A percentile compares a stretch with the other conserved stretches of the same genome.
Evolutionary conservation across 805 yeast species (phyloP).

Genomic region (Sugiyamaella floridensis): DNA sequence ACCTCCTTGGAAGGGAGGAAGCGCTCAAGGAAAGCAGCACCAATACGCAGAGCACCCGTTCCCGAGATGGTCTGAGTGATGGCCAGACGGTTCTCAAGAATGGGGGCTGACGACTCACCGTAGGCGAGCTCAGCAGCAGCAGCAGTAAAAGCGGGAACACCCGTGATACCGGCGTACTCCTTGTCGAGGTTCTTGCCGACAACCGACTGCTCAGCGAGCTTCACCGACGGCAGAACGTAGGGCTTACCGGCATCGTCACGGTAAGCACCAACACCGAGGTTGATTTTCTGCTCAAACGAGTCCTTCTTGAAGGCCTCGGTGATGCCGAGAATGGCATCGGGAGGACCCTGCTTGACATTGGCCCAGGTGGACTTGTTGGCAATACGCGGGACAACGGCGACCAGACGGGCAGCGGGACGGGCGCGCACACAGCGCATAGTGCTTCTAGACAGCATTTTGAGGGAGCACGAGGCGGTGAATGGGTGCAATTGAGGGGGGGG

Average conservation of each 20-base stretch:
- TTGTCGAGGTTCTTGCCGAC: slow-evolving; percentile 52
- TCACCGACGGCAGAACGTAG: slow-evolving; percentile 74
- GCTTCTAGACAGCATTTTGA: background rate
- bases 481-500: too few species aligned
- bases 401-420: background rate
- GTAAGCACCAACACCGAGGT: slow-evolving; percentile 87
- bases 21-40: slow-evolving; percentile 65
- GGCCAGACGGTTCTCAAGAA: slow-evolving; percentile 59
- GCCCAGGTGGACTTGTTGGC: slow-evolving; percentile 31
- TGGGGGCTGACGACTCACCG: slow-evolving; percentile 53
- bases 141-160: slow-evolving; percentile 59
- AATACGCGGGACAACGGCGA: background rate
- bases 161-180: slow-evolving; percentile 84
- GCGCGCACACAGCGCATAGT: background rate
- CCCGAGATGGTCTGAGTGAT: slow-evolving; percentile 90
- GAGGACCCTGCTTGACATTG: slow-evolving; percentile 53
- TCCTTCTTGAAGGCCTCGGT: slow-evolving; percentile 70
- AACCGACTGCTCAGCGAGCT: slow-evolving; percentile 52
- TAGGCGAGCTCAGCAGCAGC: slow-evolving; percentile 67
- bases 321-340: slow-evolving; percentile 76
- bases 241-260: slow-evolving; percentile 85
- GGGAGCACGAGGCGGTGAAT: background rate
- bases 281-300: slow-evolving; percentile 38
- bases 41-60: slow-evolving; percentile 86
- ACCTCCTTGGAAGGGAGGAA: slow-evolving; percentile 53